These are phyloP conservation scores for Magnaporthales sp. DNA, from an alignment of 2,329 filamentous ascomycete species.

Conservation along the genomic window DNA sequence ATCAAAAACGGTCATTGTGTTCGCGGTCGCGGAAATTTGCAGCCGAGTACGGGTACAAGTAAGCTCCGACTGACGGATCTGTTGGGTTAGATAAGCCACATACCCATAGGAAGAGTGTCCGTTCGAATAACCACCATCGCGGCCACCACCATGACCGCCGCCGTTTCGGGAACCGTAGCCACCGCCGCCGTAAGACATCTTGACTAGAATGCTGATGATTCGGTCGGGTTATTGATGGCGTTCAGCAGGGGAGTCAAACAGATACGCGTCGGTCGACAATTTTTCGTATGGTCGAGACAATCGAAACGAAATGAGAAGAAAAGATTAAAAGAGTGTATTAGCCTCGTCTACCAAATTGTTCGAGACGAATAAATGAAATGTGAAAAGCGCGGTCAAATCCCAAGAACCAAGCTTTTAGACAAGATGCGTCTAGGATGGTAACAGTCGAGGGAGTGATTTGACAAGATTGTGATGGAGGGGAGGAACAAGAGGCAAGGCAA, in stretches of 20 bases:
- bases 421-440: neutral
- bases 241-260: neutral
- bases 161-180: constrained; percentile 35
- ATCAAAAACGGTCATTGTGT: neutral
- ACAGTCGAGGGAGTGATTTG: neutral
- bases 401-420: neutral
- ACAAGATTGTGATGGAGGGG: neutral
- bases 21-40: neutral
- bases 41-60: neutral
- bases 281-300: neutral
- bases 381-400: neutral
- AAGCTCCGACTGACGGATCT: neutral
- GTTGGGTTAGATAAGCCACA: constrained; percentile 3
- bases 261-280: neutral
- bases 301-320: neutral
- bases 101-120: constrained; percentile 15
- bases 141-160: constrained; percentile 35
- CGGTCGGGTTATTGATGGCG: neutral
- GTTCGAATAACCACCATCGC: constrained; percentile 22
- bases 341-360: neutral
- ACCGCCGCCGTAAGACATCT: constrained; percentile 39
- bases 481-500: neutral
- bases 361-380: neutral
- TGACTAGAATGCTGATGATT: constrained; percentile 9
- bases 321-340: neutral